Conservation (phyloP, 306 rosid species). For the Elaeagnus macrophylla region DNA sequence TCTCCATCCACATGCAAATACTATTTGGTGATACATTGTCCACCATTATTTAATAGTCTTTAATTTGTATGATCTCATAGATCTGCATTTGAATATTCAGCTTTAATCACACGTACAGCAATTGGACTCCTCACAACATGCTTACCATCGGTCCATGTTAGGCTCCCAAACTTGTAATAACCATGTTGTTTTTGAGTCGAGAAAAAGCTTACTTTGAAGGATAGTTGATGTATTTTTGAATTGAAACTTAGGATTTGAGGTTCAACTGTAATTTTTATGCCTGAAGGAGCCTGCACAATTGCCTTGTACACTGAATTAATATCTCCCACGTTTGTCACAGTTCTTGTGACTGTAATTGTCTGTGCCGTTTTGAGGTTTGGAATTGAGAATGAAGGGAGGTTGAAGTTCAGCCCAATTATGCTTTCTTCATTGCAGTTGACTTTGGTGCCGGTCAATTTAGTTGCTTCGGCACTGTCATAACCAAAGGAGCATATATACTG, state of each 20-base stretch:
- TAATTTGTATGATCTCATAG: too few relatives aligned
- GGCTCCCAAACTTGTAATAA: conserved; percentile 30
- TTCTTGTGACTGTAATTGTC: conserved; percentile 19
- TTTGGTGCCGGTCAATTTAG: conserved; percentile 10
- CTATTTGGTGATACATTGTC: too few relatives aligned
- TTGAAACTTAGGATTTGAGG: conserved; percentile 29
- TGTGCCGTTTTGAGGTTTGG: conserved; percentile 21
- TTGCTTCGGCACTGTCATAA: conserved; percentile 15
- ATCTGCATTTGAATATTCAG: too few relatives aligned
- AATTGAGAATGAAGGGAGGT: conserved; percentile 35
- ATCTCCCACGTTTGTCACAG: conserved; percentile 32
- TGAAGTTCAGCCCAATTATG: conserved; percentile 23
- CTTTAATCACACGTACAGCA: conserved; percentile 14
- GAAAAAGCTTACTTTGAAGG: conserved; percentile 27
- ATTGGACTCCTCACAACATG: conserved; percentile 38
- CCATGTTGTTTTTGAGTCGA: conserved; percentile 18
- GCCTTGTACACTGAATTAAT: conserved; percentile 21
- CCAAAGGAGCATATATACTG: conserved; percentile 34
- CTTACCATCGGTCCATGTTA: conserved; percentile 35
- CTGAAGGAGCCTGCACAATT: conserved; percentile 24
- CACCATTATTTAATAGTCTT: too few relatives aligned
- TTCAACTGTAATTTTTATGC: conserved; percentile 16
- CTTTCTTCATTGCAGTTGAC: conserved; percentile 21
- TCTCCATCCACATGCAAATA: too few relatives aligned
- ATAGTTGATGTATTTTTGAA: conserved; percentile 20